These are phyloP conservation scores for Podospora pseudoanserina DNA, from an alignment of 495 filamentous ascomycete genomes.

Conservation along the genomic window DNA sequence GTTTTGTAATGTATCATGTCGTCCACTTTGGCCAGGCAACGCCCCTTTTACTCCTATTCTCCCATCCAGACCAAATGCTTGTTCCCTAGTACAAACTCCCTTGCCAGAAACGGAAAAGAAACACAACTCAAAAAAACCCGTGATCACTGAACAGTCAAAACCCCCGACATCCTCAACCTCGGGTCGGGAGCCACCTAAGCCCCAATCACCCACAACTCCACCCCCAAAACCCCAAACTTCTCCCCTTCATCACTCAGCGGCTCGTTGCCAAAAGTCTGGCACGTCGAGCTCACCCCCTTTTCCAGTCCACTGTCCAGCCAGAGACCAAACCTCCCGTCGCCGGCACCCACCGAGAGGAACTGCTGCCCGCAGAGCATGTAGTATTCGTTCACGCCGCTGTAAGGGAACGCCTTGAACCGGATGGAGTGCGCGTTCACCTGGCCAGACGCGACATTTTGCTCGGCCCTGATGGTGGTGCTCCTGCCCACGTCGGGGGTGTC, in stretches of 20 bases:
- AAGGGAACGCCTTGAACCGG: constrained; percentile 95
- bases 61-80: not conserved
- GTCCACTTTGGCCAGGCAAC: not conserved
- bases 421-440: constrained; percentile 45
- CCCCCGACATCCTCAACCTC: not conserved
- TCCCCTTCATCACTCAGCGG: constrained; percentile 88
- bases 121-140: not conserved
- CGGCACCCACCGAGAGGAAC: constrained; percentile 84
- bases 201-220: constrained; percentile 86
- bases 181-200: constrained; percentile 6
- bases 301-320: constrained; percentile 91
- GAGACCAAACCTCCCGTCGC: constrained; percentile 83
- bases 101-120: not conserved
- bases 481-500: constrained; percentile 63
- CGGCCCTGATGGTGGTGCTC: constrained; percentile 58
- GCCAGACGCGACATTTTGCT: constrained; percentile 2
- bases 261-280: constrained; percentile 93
- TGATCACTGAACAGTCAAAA: not conserved
- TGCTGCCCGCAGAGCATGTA: constrained; percentile 86
- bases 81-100: not conserved
- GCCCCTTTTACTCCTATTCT: not conserved
- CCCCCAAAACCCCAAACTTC: constrained; percentile 88
- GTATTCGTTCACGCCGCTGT: constrained; percentile 93
- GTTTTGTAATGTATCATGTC: not conserved
- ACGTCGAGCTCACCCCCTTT: constrained; percentile 73